Base-by-base conservation (phyloP, 805 yeast species). In the Metschnikowia similis region DNA sequence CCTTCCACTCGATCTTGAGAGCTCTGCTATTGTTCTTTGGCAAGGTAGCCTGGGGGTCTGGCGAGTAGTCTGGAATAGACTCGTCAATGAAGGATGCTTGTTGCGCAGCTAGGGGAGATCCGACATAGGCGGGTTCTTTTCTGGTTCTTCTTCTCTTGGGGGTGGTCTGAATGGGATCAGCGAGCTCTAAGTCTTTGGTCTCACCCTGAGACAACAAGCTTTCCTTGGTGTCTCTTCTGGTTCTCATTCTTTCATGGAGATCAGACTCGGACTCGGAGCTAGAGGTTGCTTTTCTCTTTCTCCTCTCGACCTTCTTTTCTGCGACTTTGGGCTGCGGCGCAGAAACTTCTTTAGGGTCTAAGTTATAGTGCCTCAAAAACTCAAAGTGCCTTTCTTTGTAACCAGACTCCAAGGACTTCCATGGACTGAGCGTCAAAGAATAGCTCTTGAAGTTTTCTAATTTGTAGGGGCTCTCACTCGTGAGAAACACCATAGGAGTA, bases 1-100 rank as follows among this genome's bases (percentile, higher is more conserved):
- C 99, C 71, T 91, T 92, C 99, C 99, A 92, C 66, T 92, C 98
- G 34, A 95, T 87, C 63, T 85, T 85, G 58, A 91, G 75, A 56
- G 89, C 83, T 70, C 85, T 83, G 49, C 78, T 71, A 60, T 82
- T 84, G 42, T 63, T 66, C 55, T 74, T 81, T 59, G 96, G 95
- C 54, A 91, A 72, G 1, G 86, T 75, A 3, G 51, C 45, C 2
- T 74, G 60, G 11, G 81, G 57, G 16, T 86, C 75, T 3, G 97
- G 97, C n/a, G 89, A 82, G 67, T 76, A 89, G 66, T 90, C 96
- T 35, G 90, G 90, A 49, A 91, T 70, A 28, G 82, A 70, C 63
- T 83, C 86, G 76, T 87, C 88, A 49, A 78, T 77, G 50, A 76
- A 76, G n/a, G 78, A 72, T 44, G 80, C 79, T 51, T 71, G 75